phyloP scores from a whole-genome alignment of 768 basidiomycete genomes.

The Suillus decipiens region DNA sequence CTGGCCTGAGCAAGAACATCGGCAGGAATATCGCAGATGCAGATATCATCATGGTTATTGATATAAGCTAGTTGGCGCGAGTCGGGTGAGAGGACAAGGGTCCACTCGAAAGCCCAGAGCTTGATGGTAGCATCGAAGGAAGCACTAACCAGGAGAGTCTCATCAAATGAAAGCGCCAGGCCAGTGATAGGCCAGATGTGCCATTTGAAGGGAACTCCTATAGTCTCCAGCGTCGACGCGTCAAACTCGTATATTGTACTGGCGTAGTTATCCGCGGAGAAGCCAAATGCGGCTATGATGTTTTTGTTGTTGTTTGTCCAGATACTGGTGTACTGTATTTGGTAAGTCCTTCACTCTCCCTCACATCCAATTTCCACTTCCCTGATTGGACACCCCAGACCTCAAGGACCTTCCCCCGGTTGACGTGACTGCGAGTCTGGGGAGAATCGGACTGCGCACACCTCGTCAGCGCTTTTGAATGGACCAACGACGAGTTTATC shows the following conservation, averaged over 20 bases:
- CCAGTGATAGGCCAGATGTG: accelerated
- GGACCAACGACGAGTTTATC: background rate
- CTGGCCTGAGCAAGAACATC: background rate
- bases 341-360: background rate
- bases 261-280: too few relatives aligned
- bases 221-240: too few relatives aligned
- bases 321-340: background rate
- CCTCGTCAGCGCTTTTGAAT: accelerated
- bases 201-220: too few relatives aligned
- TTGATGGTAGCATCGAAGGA: background rate
- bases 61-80: background rate
- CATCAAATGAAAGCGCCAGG: background rate
- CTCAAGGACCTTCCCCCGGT: accelerated
- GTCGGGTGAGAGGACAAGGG: background rate
- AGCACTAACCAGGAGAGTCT: background rate
- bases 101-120: background rate
- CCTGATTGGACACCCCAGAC: background rate
- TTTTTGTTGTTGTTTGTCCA: too few relatives aligned
- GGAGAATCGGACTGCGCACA: background rate
- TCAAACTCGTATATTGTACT: too few relatives aligned
- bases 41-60: accelerated
- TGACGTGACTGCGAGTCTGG: background rate
- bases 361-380: background rate
- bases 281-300: too few relatives aligned
- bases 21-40: background rate